phyloP scores from a whole-genome alignment of 306 rosid species.

The Castanea sativa region DNA sequence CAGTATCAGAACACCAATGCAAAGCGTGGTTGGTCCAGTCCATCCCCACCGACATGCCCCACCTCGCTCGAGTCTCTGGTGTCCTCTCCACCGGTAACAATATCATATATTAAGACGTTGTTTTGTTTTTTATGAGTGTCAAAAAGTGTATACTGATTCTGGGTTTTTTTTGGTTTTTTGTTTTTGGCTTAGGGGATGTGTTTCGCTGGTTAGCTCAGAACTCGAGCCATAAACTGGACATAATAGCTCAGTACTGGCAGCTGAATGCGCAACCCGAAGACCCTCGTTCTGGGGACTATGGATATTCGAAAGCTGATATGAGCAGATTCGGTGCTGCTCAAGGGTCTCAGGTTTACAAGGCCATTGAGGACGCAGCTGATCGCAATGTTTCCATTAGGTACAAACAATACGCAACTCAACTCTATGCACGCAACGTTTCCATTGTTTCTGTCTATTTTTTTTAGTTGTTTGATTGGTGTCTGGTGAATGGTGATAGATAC shows the following conservation, averaged over 20 bases:
- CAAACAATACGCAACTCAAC: neutral
- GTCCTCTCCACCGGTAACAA: slow-evolving; percentile 66
- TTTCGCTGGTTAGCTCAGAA: slow-evolving; percentile 79
- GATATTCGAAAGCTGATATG: slow-evolving; percentile 64
- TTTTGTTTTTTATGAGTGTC: no score
- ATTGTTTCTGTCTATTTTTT: neutral
- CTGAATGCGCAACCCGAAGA: slow-evolving; percentile 53
- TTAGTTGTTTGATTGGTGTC: no score
- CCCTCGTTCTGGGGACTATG: slow-evolving; percentile 80
- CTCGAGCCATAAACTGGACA: slow-evolving; percentile 62
- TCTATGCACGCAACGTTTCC: neutral
- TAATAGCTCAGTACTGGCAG: slow-evolving; percentile 89
- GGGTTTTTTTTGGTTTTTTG: neutral
- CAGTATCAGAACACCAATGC: slow-evolving; percentile 36
- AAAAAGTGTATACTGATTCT: no score
- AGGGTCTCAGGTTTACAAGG: slow-evolving; percentile 66
- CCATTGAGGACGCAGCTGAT: slow-evolving; percentile 70
- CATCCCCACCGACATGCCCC: slow-evolving; percentile 83
- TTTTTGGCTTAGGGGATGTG: slow-evolving; percentile 58
- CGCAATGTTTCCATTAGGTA: slow-evolving; percentile 68
- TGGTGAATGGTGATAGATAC: no score
- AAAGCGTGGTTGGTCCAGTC: slow-evolving; percentile 94
- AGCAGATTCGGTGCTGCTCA: slow-evolving; percentile 59
- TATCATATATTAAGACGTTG: no score
- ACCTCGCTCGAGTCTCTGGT: slow-evolving; percentile 59